phyloP scores from a whole-genome alignment of 1,284 basidiomycete species.

The Lignosus rhinocerotis region DNA sequence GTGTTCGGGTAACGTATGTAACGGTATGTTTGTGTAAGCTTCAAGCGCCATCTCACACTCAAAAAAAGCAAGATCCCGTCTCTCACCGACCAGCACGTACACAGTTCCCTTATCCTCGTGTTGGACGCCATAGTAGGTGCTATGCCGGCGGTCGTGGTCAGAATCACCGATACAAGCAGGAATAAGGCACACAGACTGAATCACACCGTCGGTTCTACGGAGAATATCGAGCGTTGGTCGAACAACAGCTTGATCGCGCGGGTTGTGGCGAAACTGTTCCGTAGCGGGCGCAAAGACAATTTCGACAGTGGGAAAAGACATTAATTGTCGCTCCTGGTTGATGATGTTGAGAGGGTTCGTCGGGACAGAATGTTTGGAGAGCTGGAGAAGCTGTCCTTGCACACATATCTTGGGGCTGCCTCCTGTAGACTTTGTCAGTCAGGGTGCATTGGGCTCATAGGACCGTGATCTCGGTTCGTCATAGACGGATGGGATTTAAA shows the following conservation, averaged over 20 bases:
- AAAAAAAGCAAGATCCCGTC: not conserved
- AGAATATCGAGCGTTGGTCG: conserved; percentile 18
- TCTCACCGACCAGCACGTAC: conserved; percentile 18
- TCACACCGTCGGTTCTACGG: conserved; percentile 13
- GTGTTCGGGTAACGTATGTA: not conserved
- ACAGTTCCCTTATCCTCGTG: conserved; percentile 20
- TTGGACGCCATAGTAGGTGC: conserved; percentile 21
- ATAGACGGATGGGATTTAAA: too few relatives aligned
- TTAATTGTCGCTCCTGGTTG: too few relatives aligned
- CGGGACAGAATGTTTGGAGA: too few relatives aligned
- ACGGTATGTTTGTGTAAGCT: not conserved
- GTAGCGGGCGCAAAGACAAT: conserved; percentile 6
- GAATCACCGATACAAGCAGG: not conserved
- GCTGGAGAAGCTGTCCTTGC: too few relatives aligned
- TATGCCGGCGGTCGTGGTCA: not conserved
- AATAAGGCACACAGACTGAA: conserved; percentile 10
- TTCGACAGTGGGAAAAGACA: conserved; percentile 10
- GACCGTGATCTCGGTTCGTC: too few relatives aligned
- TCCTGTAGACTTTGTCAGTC: too few relatives aligned
- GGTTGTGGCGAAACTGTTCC: conserved; percentile 13
- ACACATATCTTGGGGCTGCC: too few relatives aligned
- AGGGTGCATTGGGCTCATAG: too few relatives aligned
- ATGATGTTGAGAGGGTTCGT: too few relatives aligned
- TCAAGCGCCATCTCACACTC: not conserved
- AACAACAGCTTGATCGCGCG: conserved; percentile 7